Evolutionary conservation across 495 filamentous ascomycete genomes (phyloP), one percentile per base, ranked within the genome.

Genomic region (Clohesyomyces aquaticus): DNA sequence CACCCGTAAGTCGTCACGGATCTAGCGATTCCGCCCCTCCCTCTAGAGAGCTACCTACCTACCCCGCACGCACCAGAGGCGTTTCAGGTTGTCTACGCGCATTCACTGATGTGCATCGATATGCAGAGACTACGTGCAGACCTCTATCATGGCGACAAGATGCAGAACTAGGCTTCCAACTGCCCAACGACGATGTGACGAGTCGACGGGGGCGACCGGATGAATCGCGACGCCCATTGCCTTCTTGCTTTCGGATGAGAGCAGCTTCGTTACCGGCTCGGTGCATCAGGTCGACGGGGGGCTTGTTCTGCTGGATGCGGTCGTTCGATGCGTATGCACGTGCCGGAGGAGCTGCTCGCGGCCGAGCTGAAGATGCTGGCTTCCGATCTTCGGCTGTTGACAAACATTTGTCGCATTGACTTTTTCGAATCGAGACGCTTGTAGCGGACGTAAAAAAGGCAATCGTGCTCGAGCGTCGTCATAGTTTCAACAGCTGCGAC

Each of bases 91-190:
- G 9, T 28, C 32, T 22, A 14, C 23, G 22, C 18, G 50, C 8
- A 47, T 25, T 27, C 11, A 62, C 27, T 43, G n/a, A 51, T 61
- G 6, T 26, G 29, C 21, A 32, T 12, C 48, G 32, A 53, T 35
- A 38, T 38, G 38, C 43, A 81, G 79, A 21, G 83, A 82, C 1
- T 71, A 76, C n/a, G 85, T 85, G 63, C 79, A 81, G 47, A 85
- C 83, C n/a, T 82, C 81, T 0, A 67, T 86, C 74, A 9, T 64
- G 76, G 48, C 55, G 63, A 43, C 65, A 65, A 16, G 63, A 61
- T 26, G 58, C 49, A 14, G 10, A 48, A 27, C 48, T 57, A 74
- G 58, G 74, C 76, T n/a, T 79, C 72, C 11, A 59, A 18, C 42
- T 63, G n/a, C 72, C 77, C 3, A 32, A 50, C 25, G 46, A 51